These are phyloP conservation scores for Antrodiella citrinella DNA, from an alignment of 768 basidiomycete genomes.

Conservation along the genomic window DNA sequence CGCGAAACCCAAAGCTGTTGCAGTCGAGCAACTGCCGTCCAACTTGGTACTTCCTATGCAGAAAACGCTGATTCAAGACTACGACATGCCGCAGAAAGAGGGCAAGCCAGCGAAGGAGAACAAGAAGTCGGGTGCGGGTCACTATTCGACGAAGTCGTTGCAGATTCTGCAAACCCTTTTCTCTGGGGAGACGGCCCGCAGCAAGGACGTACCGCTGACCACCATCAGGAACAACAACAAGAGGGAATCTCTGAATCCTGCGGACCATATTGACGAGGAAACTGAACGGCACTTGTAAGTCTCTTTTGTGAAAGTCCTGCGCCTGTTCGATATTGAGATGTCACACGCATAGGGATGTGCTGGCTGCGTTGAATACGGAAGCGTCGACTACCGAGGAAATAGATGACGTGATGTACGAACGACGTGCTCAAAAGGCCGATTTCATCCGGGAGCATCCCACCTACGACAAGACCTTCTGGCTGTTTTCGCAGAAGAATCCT, in stretches of 20 bases:
- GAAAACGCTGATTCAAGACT: slow-evolving; percentile 62
- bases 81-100: slow-evolving; percentile 32
- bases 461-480: slow-evolving; percentile 86
- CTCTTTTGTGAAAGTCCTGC: background rate
- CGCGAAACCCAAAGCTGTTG: slow-evolving; percentile 63
- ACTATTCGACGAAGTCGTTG: slow-evolving; percentile 51
- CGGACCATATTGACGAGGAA: slow-evolving; percentile 41
- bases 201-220: slow-evolving; percentile 51
- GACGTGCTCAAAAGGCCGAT: slow-evolving; percentile 69
- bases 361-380: slow-evolving; percentile 60
- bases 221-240: slow-evolving; percentile 35
- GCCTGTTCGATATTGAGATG: background rate
- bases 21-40: slow-evolving; percentile 63
- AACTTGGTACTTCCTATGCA: slow-evolving; percentile 75
- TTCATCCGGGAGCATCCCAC: slow-evolving; percentile 85
- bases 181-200: slow-evolving; percentile 34
- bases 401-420: slow-evolving; percentile 60
- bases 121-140: slow-evolving; percentile 27
- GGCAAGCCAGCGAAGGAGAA: background rate
- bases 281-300: slow-evolving; percentile 69
- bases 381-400: slow-evolving; percentile 38
- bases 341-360: slow-evolving; percentile 43
- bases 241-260: slow-evolving; percentile 22
- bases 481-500: slow-evolving; percentile 73
- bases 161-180: slow-evolving; percentile 59